Evolutionary conservation across 257 asterid species (phyloP), one percentile per base, ranked within the genome.

Genomic region (Solanum neorickii): DNA sequence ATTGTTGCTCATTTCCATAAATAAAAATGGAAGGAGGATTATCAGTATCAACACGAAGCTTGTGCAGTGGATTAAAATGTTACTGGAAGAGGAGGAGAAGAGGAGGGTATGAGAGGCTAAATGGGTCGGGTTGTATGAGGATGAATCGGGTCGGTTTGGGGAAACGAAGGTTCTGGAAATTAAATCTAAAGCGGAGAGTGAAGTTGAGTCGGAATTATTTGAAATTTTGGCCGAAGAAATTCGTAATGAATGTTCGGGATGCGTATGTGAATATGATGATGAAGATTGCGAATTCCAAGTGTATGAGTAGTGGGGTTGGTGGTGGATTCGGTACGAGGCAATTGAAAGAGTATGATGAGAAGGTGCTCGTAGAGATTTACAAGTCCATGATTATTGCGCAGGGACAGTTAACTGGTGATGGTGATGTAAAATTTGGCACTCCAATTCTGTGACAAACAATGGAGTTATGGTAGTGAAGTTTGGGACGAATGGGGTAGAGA

Each of bases 231-330:
- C 98, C 95, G 88, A 93, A 92, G 93, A 94, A 92, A 49, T 86
- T 94, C 20, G 27, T 94, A 52, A 23, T 89, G 23, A 93, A 95
- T 0, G 37, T 94, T 86, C 90, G 96, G 0, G 95, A 94, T 62
- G 94, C 92, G 49, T 94, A 94, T 25, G 93, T 94, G 3, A 90
- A 83, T 60, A 90, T 92, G 96, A 94, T 94, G 98, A 56, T 91
- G 90, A 92, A 73, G 83, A 47, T 94, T 23, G 93, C 95, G 15
- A 92, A 90, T 78, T 78, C 93, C 87, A 44, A 90, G 20, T 70
- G 74, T 88, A 12, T 91, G 12, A 83, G 88, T 21, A 83, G 88
- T 62, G 93, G 92, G 10, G 42, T 47, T 25, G 91, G 90, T 73
- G 87, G 90, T 42, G 89, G 69, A 33, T 59, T 59, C 2, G 87